These are phyloP conservation scores for Euptelea pleiosperma DNA, from an alignment of 164 flowering plant species.

Conservation along the genomic window DNA sequence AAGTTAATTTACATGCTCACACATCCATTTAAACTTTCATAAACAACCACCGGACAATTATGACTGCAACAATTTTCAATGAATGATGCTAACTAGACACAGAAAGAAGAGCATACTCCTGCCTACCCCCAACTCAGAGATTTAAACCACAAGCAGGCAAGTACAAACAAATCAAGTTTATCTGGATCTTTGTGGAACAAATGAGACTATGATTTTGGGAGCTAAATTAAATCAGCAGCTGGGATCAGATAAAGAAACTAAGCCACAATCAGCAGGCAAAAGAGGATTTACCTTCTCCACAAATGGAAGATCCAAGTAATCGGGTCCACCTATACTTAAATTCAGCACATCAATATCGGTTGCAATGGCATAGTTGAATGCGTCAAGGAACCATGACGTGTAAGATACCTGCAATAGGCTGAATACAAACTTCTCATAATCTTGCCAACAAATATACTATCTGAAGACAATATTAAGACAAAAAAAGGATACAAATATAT, in stretches of 20 bases:
- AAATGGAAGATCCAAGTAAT: slow-evolving; percentile 97
- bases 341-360: slow-evolving; percentile 93
- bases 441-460: slow-evolving; percentile 25
- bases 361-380: slow-evolving; percentile 98
- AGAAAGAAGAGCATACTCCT: no score
- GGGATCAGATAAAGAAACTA: background rate
- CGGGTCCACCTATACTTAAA: slow-evolving; percentile 99
- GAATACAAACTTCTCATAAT: slow-evolving; percentile 75
- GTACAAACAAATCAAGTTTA: no score
- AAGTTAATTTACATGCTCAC: no score
- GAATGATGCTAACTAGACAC: no score
- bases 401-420: slow-evolving; percentile 99
- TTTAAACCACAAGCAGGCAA: no score
- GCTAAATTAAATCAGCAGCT: background rate
- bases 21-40: no score
- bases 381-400: slow-evolving; percentile 99
- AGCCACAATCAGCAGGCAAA: slow-evolving; percentile 7
- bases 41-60: no score
- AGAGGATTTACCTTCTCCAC: slow-evolving; percentile 76
- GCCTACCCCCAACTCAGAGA: no score
- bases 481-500: background rate
- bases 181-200: no score
- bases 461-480: background rate
- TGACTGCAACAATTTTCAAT: no score
- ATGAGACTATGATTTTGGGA: no score